A percentile compares a stretch with the other conserved stretches of the same genome.
These are phyloP conservation scores for Stenogyne calaminthoides DNA, from an alignment of 305 asterid species.

Conservation along the genomic window DNA sequence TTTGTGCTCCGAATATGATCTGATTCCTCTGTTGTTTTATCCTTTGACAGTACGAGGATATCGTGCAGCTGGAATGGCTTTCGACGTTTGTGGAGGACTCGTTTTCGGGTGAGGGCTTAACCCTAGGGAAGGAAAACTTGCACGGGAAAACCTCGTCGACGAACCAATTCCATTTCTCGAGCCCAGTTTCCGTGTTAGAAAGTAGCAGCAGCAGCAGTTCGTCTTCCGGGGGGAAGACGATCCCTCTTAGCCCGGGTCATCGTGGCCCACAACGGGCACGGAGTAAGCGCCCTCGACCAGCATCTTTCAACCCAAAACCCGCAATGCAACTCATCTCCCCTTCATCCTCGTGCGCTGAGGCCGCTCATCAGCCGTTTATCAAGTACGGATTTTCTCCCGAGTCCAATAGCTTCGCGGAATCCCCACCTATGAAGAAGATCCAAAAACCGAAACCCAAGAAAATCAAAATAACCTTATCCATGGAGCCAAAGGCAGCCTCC, in stretches of 20 bases:
- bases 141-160: conserved; percentile 31
- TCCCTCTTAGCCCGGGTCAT: conserved; percentile 52
- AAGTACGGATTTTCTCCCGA: conserved; percentile 38
- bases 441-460: conserved; percentile 57
- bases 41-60: conserved; percentile 74
- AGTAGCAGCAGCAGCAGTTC: conserved; percentile 88
- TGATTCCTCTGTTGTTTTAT: conserved; percentile 1
- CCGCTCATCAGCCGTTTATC: conserved; percentile 37
- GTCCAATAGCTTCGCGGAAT: conserved; percentile 42
- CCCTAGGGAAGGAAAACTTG: conserved; percentile 55
- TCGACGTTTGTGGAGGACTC: conserved; percentile 88
- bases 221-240: too few species aligned
- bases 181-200: conserved; percentile 84
- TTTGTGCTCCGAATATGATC: neutral
- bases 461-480: conserved; percentile 43
- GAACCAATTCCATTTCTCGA: conserved; percentile 54
- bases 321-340: conserved; percentile 56
- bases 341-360: conserved; percentile 42
- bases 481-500: conserved; percentile 20
- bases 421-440: conserved; percentile 39
- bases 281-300: conserved; percentile 87
- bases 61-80: conserved; percentile 88
- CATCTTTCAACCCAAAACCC: conserved; percentile 64
- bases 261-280: conserved; percentile 86
- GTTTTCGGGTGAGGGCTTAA: conserved; percentile 63